Evolutionary conservation across 2,329 filamentous ascomycete genomes (phyloP), one percentile per base, ranked within the genome.

Genomic region (Trichoderma breve): DNA sequence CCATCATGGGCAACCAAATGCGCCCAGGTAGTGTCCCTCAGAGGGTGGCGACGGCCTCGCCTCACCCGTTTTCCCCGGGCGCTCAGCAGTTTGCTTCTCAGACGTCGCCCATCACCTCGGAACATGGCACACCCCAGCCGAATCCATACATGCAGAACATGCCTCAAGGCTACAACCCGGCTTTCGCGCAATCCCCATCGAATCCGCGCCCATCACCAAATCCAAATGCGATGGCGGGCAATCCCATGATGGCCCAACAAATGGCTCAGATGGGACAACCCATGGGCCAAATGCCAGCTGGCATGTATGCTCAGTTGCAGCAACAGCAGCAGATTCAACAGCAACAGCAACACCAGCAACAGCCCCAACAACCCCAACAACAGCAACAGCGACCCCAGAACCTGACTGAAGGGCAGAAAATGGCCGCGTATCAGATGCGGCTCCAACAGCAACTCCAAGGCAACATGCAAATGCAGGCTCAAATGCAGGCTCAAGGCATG

Each of bases 11-110:
- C 73, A 94, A 92, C 79, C 95, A 97, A 78, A 85, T 91, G 80
- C 89, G 90, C 74, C 88, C 90, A 39, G 89, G 92, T 78, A 88
- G 88, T 77, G 90, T 92, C 15, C 91, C 91, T 51, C 93, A 94
- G 79, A 87, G 94, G 78, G 93, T 98, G 81, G 92, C 94, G 75
- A 98, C 95, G 60, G 92, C 94, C 57, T 98, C 96, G 36, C 95
- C 96, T 4, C 95, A 96, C 81, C 93, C 94, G 1, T 97, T 97
- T 80, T 95, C 93, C 2, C 92, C 93, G 18, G 90, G 91, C 71
- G 87, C 88, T 36, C 91, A 92, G 76, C 92, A 92, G 78, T 93
- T 93, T 77, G 88, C 86, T 47, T 82, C 88, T 18, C 92, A 95
- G 78, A 87, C 91, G 73, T 96, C 93, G 3, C 93, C 93, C 12